Percentiles rank a stretch among this genome's conserved stretches.
phyloP scores from a whole-genome alignment of 805 yeast species.

The Cyberlindnera japonica region DNA sequence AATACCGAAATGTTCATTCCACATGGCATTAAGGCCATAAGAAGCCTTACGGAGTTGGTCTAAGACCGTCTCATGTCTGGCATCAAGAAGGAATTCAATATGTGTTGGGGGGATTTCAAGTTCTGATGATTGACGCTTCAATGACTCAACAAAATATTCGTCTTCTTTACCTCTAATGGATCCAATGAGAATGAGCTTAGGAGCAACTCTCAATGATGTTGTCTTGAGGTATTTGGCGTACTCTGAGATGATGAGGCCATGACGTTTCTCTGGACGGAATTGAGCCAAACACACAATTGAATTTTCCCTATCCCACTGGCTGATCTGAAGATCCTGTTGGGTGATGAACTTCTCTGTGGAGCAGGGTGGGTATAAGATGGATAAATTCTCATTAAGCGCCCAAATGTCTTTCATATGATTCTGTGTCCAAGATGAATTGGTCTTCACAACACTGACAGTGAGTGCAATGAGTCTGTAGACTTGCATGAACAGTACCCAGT shows the following conservation, averaged over 20 bases:
- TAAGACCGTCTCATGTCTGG: slow-evolving; percentile 62
- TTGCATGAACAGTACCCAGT: slow-evolving; percentile 69
- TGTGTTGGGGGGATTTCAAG: slow-evolving; percentile 39
- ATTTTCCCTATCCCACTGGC: slow-evolving; percentile 32
- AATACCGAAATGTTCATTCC: slow-evolving; percentile 99
- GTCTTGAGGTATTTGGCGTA: slow-evolving; percentile 50
- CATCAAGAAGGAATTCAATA: slow-evolving; percentile 63
- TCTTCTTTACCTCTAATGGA: slow-evolving; percentile 75
- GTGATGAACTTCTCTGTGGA: slow-evolving; percentile 55
- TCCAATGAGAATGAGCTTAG: slow-evolving; percentile 74
- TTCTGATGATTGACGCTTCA: slow-evolving; percentile 43
- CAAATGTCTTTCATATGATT: slow-evolving; percentile 69
- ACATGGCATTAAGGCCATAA: slow-evolving; percentile 92
- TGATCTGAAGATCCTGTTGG: slow-evolving; percentile 17
- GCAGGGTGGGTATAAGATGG: slow-evolving; percentile 84
- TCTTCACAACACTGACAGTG: slow-evolving; percentile 58
- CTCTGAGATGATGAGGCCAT: slow-evolving; percentile 60
- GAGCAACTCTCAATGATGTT: slow-evolving; percentile 26
- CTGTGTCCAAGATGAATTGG: slow-evolving; percentile 91
- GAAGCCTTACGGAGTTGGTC: slow-evolving; percentile 50
- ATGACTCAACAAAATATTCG: slow-evolving; percentile 47
- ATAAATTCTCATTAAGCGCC: slow-evolving; percentile 42
- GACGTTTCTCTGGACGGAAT: slow-evolving; percentile 94
- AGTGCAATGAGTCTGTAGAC: slow-evolving; percentile 65
- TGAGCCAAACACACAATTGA: slow-evolving; percentile 63